phyloP scores from a whole-genome alignment of 257 asterid species.

The Cordia subcordata region DNA sequence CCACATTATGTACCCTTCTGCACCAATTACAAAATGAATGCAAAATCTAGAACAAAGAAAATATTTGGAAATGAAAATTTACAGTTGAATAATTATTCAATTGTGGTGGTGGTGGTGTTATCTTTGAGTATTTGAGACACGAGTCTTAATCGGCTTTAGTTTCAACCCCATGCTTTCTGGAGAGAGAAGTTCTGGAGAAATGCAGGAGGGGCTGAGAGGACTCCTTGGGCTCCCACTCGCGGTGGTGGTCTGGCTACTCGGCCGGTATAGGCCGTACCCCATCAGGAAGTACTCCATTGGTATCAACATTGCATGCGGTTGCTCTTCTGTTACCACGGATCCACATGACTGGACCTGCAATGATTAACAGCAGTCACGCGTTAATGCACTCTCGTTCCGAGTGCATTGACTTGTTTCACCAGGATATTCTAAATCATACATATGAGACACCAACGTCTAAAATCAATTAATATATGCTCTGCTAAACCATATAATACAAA shows the following conservation, averaged over 20 bases:
- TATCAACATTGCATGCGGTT: conserved; percentile 86
- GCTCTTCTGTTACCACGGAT: conserved; percentile 94
- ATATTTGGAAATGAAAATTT: conserved; percentile 26
- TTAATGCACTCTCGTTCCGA: no score
- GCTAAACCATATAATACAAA: no score
- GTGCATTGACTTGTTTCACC: no score
- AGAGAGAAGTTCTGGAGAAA: conserved; percentile 80
- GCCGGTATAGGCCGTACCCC: conserved; percentile 67
- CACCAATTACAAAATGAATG: conserved; percentile 12
- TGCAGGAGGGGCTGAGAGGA: conserved; percentile 75
- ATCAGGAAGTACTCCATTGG: conserved; percentile 77
- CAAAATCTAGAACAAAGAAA: conserved; percentile 11
- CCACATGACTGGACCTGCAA: conserved; percentile 83
- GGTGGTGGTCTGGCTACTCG: conserved; percentile 32
- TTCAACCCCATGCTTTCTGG: conserved; percentile 95
- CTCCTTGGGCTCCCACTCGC: conserved; percentile 65
- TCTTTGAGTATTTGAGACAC: conserved; percentile 14
- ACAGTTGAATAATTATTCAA: conserved; percentile 17
- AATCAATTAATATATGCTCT: no score
- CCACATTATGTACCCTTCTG: conserved; percentile 34
- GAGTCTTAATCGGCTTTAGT: conserved; percentile 86
- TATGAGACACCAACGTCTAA: no score
- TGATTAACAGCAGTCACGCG: neutral
- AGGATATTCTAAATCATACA: no score
- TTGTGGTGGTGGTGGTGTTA: neutral